Evolutionary conservation across 2,329 filamentous ascomycete genomes (phyloP), one percentile per base, ranked within the genome.

Genomic region (Simplicillium aogashimaense): DNA sequence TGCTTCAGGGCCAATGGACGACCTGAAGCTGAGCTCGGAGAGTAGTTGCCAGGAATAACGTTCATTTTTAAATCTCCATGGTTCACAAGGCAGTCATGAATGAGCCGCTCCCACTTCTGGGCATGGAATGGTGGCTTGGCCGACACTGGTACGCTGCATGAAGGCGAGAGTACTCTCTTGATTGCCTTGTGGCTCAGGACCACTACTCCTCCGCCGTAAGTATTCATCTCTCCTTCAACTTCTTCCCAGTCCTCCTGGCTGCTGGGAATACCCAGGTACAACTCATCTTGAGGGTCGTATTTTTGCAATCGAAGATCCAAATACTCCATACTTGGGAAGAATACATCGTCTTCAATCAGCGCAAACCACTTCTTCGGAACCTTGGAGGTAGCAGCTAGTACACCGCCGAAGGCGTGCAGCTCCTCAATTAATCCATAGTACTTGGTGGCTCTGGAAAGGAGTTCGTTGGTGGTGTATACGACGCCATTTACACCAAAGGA

Each of bases 261-360:
- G 44, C 64, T 66, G 0, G 68, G 67, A 2, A 69, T 50, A 12
- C 65, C 66, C 12, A 71, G 42, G 46, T 65, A 69, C 12, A 64
- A 43, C 36, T 60, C 53, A 7, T 56, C 44, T 7, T 45, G 47
- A 1, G 56, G 43, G 36, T 61, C 54, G 41, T 62, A 63, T 1
- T 49, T 40, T n/a, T 51, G 52, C 3, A 72, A 56, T 6, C 55
- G 57, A 18, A 56, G 47, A 3, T 66, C 50, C 8, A 72, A 59
- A 33, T 58, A 53, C 1, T 54, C 50, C 28, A 69, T 48, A 30
- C 61, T 63, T 1, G 67, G 66, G 36, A 72, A 58, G 48, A 71
- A 71, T 37, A 69, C 53, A 40, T 64, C 60, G 45, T 70, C 66
- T 28, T 72, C 68, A 2, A 71, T 46, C 1, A 71, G 52, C 1